Base-by-base conservation (phyloP, 2,329 filamentous ascomycete species). In the Sclerotinia minor region DNA sequence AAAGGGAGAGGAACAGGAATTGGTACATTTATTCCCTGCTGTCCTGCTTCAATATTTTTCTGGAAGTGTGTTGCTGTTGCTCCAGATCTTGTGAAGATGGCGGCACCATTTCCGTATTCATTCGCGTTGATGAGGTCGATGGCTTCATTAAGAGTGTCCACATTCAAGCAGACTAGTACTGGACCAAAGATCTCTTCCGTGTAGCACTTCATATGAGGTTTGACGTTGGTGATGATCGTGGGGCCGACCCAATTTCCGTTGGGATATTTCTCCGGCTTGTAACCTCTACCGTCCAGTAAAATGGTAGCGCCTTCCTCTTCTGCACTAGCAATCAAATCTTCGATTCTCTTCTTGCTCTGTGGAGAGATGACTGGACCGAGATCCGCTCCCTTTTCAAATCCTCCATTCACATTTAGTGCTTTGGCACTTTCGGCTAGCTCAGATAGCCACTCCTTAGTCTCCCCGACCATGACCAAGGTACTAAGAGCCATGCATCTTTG, bases 401-500 rank as follows among this genome's bases (percentile, higher is more conserved):
- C 92, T 74, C 90, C 92, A 77, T 94, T 88, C 72, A 94, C 89
- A 69, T 84, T 87, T 66, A 95, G 85, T 49, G 80, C 80, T 81
- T 89, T 91, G 66, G 92, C 91, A 69, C 87, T 85, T 81, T 92
- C 89, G 17, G 90, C 91, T 66, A 95, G 83, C 76, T 95, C 92
- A 5, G 85, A 80, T 26, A 95, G 84, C 91, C 92, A 96, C 68
- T 91, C 85, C 81, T 92, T 92, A 59, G 91, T 93, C 82, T 94
- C 91, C 72, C 91, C 92, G 45, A 95, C 89, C 82, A 93, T 89
- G 74, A 95, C 91, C 24, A 94, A 82, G 1, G 92, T 93, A 77
- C 89, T 92, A 68, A 95, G 83, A 49, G 92, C 92, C 92, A 95
- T 95, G 80, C 92, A 95, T 70, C 92, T 84, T 82, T 95, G 92